phyloP scores from a whole-genome alignment of 176 grass and related monocot genomes.

The Leersia perrieri region DNA sequence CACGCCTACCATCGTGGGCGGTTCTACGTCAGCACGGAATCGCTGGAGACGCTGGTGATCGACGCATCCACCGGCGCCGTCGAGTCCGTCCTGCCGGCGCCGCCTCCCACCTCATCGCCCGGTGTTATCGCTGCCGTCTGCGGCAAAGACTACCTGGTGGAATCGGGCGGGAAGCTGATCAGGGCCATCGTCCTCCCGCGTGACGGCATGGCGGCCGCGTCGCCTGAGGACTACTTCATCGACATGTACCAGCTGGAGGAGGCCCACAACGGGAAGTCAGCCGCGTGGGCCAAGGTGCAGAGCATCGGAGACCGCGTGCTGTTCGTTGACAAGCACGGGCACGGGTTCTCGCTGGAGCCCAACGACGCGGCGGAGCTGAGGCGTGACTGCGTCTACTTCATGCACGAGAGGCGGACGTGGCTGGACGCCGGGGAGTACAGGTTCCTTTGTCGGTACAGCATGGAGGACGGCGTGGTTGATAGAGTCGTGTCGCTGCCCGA shows the following conservation, averaged over 20 bases:
- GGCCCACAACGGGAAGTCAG: not conserved
- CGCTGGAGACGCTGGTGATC: not conserved
- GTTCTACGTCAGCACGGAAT: not conserved
- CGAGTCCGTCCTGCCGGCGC: not conserved
- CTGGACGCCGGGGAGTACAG: not conserved
- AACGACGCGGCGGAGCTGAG: conserved; percentile 12
- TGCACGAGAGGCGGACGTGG: conserved; percentile 12
- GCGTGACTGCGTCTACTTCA: conserved; percentile 21
- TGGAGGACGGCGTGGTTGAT: not conserved
- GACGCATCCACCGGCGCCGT: not conserved
- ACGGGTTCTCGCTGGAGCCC: conserved; percentile 6
- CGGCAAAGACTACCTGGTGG: conserved; percentile 31
- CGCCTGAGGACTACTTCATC: not conserved
- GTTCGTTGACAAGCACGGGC: conserved; percentile 36
- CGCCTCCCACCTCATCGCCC: not conserved
- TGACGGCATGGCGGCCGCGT: not conserved
- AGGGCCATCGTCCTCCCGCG: not conserved
- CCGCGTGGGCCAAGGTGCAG: conserved; percentile 23
- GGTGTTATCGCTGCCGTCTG: not conserved
- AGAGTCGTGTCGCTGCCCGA: not conserved
- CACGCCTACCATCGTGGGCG: not conserved
- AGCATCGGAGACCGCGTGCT: conserved; percentile 18
- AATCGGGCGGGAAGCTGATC: conserved; percentile 18
- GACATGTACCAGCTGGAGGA: conserved; percentile 26
- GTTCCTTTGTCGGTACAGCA: not conserved